Percentiles rank a stretch among this genome's conserved stretches.
Conservation (phyloP, 2,329 filamentous ascomycete genomes). For the Monosporascus sp. region DNA sequence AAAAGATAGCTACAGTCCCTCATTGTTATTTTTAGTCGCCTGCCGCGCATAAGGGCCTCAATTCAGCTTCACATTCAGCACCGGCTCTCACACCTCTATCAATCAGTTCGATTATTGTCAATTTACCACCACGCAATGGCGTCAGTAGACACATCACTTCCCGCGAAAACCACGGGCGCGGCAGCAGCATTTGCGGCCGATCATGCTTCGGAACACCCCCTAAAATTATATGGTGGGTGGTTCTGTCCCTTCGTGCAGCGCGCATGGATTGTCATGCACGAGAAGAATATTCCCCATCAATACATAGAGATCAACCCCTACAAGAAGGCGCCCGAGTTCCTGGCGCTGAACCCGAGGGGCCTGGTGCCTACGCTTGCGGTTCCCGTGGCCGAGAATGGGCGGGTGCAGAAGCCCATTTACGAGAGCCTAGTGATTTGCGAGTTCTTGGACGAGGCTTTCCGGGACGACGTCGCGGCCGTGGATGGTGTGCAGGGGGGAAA, state of each 20-base stretch:
- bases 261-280: slow-evolving; percentile 66
- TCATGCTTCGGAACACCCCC: slow-evolving; percentile 41
- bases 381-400: slow-evolving; percentile 23
- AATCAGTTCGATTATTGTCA: too few relatives aligned
- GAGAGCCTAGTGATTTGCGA: slow-evolving; percentile 70
- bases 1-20: background rate
- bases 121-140: slow-evolving; percentile 12
- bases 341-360: slow-evolving; percentile 68
- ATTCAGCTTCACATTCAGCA: too few relatives aligned
- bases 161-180: slow-evolving; percentile 40
- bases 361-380: slow-evolving; percentile 66
- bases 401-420: slow-evolving; percentile 54
- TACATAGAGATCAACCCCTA: slow-evolving; percentile 78
- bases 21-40: background rate
- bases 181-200: slow-evolving; percentile 42
- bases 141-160: slow-evolving; percentile 43
- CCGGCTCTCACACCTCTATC: too few relatives aligned
- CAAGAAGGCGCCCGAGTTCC: slow-evolving; percentile 62
- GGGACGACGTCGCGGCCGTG: slow-evolving; percentile 28
- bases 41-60: too few relatives aligned
- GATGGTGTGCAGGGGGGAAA: slow-evolving; percentile 11
- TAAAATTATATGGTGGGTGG: slow-evolving; percentile 70
- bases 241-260: slow-evolving; percentile 70
- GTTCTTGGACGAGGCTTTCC: slow-evolving; percentile 69
- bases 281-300: slow-evolving; percentile 69